Base-by-base conservation (phyloP, 2,329 filamentous ascomycete species). In the Cladophialophora carrionii region DNA sequence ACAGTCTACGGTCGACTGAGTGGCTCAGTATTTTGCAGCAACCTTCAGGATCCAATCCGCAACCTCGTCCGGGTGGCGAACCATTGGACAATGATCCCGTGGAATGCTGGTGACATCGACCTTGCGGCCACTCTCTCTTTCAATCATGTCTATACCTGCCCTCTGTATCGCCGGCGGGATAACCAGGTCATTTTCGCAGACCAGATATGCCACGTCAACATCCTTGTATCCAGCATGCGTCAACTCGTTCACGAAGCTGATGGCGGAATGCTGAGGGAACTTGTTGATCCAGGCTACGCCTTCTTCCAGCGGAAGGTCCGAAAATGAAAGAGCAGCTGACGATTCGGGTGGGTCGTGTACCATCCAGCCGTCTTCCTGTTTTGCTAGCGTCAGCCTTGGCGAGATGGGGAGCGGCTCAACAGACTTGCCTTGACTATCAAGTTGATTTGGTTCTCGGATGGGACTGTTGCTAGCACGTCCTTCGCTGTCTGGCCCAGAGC, bases 211-310 rank as follows among this genome's bases (percentile, higher is more conserved):
- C 1, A 75, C 73, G 0, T 75, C 74, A 2, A 77, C 66, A 49
- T 77, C 69, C 63, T 74, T 74, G 66, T 76, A 77, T 0, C 73
- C 76, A 4, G 72, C 48, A 63, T 77, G 71, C 4, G 73, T 75
- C 26, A 78, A 52, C 48, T 66, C 63, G 8, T 71, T 69, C 0
- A 57, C 64, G 62, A 78, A 78, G 49, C 72, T 73, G 17, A 67
- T 53, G 8, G 68, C 65, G 1, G 73, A 76, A 53, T 79, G 77
- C 32, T 51, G 52, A 12, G 65, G 51, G n/a, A 67, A 65, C 24
- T 48, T 43, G 43, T 66, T 67, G 2, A 67, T 48, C 32, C 73
- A 72, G 10, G 64, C 66, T 24, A 63, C 57, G 1, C 68, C 70
- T 59, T 64, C 52, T 61, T 71, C 67, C 20, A 32, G 31, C 7